Evolutionary conservation across 2,329 filamentous ascomycete species (phyloP).

Genomic region (Coniochaeta prunicola): DNA sequence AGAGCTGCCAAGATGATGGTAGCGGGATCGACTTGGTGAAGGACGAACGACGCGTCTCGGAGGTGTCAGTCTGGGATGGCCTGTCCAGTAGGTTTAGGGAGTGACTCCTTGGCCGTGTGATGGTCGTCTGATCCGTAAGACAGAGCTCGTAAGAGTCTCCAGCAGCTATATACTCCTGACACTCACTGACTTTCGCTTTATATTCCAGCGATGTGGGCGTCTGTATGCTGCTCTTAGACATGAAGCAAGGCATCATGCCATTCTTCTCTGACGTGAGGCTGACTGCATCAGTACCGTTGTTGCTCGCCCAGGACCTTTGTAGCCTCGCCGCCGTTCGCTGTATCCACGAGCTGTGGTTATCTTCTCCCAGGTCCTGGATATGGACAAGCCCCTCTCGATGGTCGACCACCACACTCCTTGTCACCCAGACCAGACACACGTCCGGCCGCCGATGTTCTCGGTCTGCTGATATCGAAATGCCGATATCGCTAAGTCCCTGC

Average conservation of each 20-base stretch:
- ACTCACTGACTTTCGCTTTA: constrained; percentile 57
- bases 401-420: constrained; percentile 71
- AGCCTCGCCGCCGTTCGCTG: constrained; percentile 24
- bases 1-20: constrained; percentile 59
- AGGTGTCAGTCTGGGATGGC: background rate
- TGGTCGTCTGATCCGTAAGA: constrained; percentile 66
- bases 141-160: constrained; percentile 85
- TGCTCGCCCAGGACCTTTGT: constrained; percentile 11
- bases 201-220: constrained; percentile 46
- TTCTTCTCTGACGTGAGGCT: background rate
- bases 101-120: constrained; percentile 35
- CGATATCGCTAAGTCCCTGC: constrained; percentile 60
- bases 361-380: constrained; percentile 57
- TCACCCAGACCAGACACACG: constrained; percentile 68
- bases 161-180: constrained; percentile 64
- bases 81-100: background rate
- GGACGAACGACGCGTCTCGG: too few species aligned
- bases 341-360: constrained; percentile 34
- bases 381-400: constrained; percentile 55
- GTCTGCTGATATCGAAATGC: constrained; percentile 29
- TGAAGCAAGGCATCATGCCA: constrained; percentile 6
- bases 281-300: background rate
- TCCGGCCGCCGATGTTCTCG: constrained; percentile 50
- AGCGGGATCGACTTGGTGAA: constrained; percentile 8
- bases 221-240: constrained; percentile 16